A percentile compares a stretch with the other conserved stretches of the same genome.
phyloP scores from a whole-genome alignment of 305 asterid genomes.

The Ajuga reptans region DNA sequence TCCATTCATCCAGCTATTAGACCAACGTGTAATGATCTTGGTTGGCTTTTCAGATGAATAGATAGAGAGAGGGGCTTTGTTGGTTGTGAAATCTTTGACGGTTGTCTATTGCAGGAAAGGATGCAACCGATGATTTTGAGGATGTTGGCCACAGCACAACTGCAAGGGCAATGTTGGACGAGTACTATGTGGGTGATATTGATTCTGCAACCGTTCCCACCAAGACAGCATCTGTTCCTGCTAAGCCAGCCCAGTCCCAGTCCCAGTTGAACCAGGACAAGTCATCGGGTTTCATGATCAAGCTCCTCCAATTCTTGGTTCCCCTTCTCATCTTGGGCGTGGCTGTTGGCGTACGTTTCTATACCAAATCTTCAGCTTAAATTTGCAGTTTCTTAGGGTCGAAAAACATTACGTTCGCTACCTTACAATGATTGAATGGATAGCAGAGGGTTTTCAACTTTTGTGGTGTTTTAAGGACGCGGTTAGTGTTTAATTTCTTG shows the following conservation, averaged over 20 bases:
- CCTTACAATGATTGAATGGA: not conserved
- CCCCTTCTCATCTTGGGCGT: slow-evolving; percentile 61
- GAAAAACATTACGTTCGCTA: not conserved
- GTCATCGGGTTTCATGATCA: slow-evolving; percentile 51
- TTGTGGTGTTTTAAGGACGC: slow-evolving; percentile 16
- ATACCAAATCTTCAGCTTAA: slow-evolving; percentile 58
- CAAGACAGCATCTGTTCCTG: slow-evolving; percentile 38
- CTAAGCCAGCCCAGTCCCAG: slow-evolving; percentile 43
- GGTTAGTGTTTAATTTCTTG: not conserved
- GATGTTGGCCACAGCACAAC: slow-evolving; percentile 75
- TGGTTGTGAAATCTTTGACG: not conserved
- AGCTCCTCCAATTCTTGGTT: slow-evolving; percentile 72
- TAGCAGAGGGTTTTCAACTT: slow-evolving; percentile 7
- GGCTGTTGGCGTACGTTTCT: slow-evolving; percentile 70
- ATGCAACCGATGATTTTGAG: slow-evolving; percentile 80
- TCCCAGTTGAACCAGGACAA: slow-evolving; percentile 43
- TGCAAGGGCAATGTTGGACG: slow-evolving; percentile 60
- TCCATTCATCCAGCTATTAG: slow-evolving; percentile 21
- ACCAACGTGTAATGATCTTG: not conserved
- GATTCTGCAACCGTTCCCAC: slow-evolving; percentile 44
- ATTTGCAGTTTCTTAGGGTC: not conserved
- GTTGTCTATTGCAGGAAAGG: slow-evolving; percentile 46
- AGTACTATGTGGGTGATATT: slow-evolving; percentile 54
- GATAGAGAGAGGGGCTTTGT: too few species aligned
- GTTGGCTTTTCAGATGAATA: not conserved